Evolutionary conservation across 345 rosid species (phyloP), one percentile per base, ranked within the genome.

Genomic region (Pugionium cornutum): DNA sequence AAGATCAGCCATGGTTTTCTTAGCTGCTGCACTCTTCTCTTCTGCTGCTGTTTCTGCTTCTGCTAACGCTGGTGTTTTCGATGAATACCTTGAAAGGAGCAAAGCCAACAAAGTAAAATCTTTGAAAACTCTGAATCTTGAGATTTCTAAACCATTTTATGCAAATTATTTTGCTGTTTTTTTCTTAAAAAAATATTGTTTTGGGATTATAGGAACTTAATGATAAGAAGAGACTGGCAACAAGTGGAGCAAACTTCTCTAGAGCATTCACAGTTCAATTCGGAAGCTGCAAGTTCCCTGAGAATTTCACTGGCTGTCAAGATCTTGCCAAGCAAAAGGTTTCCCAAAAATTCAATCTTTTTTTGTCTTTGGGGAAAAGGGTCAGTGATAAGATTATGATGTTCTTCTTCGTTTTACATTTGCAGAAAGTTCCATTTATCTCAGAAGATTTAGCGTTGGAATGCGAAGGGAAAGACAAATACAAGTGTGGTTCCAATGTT

Each of bases 281-380:
- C 42, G 97, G 99, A 34, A 64, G 82, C 50, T 94, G 99, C 86
- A 86, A 88, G 82, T 94, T 94, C 91, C 99, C 99, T 2, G 91
- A 90, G 75, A 94, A 94, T 83, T 94, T 94, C 80, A 90, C 99
- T 10, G 99, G 96, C 37, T 90, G 97, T 83, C 97, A 94, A 77
- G 99, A 86, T 81, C 99, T 90, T 67, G 97, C 99, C 74, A 86
- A 90, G 86, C 97, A 86, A 80, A 86, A 90, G 96, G 99, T 94
- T 40, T 9, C 45, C 50, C 44, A 49, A 8, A 26, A 7, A 10
- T 3, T 0, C 25, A 9, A 68, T 6, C 4, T 2, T 66, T 37
- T 10, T 10, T 50, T 37, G 2, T 10, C 18, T 57, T 10, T 35
- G 6, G 47, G 4, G 34, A 18, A 18, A 18, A 0, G 18, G 18